These are phyloP conservation scores for Penicillium parvum DNA, from an alignment of 495 filamentous ascomycete genomes.

Conservation along the genomic window DNA sequence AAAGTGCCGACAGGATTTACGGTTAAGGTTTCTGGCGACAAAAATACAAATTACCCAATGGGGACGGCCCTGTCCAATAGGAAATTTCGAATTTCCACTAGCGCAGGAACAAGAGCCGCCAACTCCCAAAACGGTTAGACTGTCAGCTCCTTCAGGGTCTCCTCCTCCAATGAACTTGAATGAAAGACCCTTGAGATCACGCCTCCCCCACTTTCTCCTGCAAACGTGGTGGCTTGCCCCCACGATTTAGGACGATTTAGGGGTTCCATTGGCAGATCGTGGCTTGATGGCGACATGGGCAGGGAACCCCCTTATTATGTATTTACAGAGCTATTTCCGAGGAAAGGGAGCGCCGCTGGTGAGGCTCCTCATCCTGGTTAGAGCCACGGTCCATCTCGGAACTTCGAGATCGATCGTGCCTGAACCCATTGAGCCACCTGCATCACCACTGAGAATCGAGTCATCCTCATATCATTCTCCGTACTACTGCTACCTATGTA, in stretches of 20 bases:
- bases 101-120: too few relatives aligned
- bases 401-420: conserved; percentile 3
- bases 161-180: background rate
- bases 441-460: conserved; percentile 2
- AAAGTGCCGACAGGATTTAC: background rate
- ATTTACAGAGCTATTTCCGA: too few relatives aligned
- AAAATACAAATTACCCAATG: background rate
- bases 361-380: too few relatives aligned
- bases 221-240: background rate
- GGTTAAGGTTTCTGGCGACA: background rate
- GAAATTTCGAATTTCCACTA: too few relatives aligned
- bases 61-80: background rate
- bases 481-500: background rate
- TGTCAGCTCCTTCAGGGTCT: background rate
- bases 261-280: too few relatives aligned
- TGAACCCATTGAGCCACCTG: conserved; percentile 4
- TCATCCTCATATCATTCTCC: background rate
- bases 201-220: background rate
- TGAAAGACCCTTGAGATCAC: background rate
- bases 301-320: too few relatives aligned
- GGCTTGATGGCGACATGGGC: too few relatives aligned
- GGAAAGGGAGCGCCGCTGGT: too few relatives aligned
- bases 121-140: too few relatives aligned
- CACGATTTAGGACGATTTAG: too few relatives aligned
- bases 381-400: background rate